Evolutionary conservation across 768 basidiomycete species (phyloP).

Genomic region (Epithele typhae): DNA sequence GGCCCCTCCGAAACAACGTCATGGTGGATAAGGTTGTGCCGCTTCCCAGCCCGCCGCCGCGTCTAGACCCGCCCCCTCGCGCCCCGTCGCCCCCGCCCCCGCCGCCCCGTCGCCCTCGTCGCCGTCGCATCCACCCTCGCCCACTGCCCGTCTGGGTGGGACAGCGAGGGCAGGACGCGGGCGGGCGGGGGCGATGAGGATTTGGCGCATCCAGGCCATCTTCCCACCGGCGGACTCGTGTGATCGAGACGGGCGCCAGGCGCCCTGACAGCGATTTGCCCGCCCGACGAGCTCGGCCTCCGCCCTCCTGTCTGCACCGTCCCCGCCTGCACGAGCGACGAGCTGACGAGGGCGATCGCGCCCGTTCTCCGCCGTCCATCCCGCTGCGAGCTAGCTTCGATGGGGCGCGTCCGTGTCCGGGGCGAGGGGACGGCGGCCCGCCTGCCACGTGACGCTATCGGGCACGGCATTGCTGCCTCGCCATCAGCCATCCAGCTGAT

Average conservation of each 20-base stretch:
- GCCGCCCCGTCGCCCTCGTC: neutral
- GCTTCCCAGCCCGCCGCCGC: neutral
- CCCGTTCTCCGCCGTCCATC: too few relatives aligned
- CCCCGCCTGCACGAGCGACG: too few relatives aligned
- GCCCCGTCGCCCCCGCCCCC: neutral
- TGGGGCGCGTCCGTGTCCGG: too few relatives aligned
- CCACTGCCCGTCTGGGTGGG: neutral
- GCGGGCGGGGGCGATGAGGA: neutral
- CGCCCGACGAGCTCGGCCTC: too few relatives aligned
- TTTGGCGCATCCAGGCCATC: slow-evolving; percentile 2
- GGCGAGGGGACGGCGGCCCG: too few relatives aligned
- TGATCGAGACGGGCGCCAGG: slow-evolving; percentile 2
- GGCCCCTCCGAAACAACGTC: slow-evolving; percentile 12
- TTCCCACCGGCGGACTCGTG: slow-evolving; percentile 8
- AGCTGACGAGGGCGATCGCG: too few relatives aligned
- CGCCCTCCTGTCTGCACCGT: too few relatives aligned
- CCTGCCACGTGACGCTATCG: too few relatives aligned
- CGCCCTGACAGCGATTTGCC: too few relatives aligned
- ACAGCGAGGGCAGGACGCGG: neutral
- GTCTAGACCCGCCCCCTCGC: neutral
- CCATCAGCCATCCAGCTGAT: too few relatives aligned
- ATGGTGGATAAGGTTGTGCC: slow-evolving; percentile 11
- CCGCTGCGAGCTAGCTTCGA: too few relatives aligned
- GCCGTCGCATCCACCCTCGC: neutral
- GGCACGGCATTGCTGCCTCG: too few relatives aligned